Conservation (phyloP, 768 basidiomycete species). For the Roridomyces roridus region DNA sequence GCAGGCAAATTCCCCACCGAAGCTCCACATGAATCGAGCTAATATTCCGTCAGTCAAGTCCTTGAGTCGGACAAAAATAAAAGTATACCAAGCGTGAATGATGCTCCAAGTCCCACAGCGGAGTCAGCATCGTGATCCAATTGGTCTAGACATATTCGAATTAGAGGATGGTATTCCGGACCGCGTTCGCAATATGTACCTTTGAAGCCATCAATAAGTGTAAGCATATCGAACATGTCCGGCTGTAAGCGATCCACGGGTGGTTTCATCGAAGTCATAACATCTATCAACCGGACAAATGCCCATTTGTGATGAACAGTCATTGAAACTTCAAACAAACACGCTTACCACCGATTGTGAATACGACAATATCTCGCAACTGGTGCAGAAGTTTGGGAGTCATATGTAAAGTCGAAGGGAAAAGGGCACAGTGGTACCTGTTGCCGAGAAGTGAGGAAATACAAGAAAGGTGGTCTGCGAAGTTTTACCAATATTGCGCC, state of each 20-base stretch:
- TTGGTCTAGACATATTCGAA: no score
- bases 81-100: no score
- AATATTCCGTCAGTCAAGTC: no score
- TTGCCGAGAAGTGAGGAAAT: neutral
- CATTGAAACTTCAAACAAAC: neutral
- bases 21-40: constrained; percentile 6
- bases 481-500: constrained; percentile 13
- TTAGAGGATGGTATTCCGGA: neutral
- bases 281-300: no score
- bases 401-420: neutral
- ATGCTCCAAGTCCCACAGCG: no score
- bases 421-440: constrained; percentile 1
- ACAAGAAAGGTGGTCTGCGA: neutral
- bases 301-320: no score
- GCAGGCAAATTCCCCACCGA: constrained; percentile 2
- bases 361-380: neutral
- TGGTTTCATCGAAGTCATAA: neutral
- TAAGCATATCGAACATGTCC: constrained; percentile 5
- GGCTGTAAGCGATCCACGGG: no score
- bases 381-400: neutral
- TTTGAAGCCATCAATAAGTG: constrained; percentile 5
- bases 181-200: neutral
- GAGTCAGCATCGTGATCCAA: no score
- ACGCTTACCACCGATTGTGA: neutral
- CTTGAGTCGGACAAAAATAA: no score